These are phyloP conservation scores for Gynochthodes officinalis DNA, from an alignment of 257 asterid genomes.

Conservation along the genomic window DNA sequence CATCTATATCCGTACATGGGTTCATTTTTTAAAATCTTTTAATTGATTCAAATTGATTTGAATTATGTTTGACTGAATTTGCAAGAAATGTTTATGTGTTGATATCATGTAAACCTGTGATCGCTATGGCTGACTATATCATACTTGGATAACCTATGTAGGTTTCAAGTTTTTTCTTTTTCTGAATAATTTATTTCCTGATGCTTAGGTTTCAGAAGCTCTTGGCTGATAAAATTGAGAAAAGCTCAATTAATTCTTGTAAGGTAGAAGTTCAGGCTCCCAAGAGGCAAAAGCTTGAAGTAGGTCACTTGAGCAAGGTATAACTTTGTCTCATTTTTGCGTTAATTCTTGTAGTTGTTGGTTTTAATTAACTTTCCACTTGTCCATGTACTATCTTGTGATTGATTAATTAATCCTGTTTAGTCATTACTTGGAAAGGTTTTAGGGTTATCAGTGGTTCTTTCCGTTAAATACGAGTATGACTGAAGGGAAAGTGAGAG, in stretches of 20 bases:
- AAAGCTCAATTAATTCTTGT: constrained; percentile 37
- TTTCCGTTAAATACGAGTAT: neutral
- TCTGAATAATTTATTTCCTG: constrained; percentile 10
- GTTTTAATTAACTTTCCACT: neutral
- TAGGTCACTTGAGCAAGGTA: constrained; percentile 86
- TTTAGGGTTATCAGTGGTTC: neutral
- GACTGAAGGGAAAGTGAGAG: neutral
- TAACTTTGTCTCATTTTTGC: constrained; percentile 1
- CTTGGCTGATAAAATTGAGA: constrained; percentile 40
- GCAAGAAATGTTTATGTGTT: neutral
- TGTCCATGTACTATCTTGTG: neutral
- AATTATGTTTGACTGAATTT: neutral
- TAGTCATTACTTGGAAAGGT: neutral
- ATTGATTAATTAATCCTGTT: neutral
- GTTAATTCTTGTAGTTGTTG: constrained; percentile 3
- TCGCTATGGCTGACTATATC: neutral
- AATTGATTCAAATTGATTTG: neutral
- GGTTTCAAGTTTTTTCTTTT: neutral
- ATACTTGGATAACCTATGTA: neutral
- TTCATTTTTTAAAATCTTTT: too few species aligned
- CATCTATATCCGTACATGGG: too few species aligned
- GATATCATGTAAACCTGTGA: neutral
- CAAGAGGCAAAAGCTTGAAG: constrained; percentile 94
- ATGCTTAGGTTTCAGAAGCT: constrained; percentile 50
- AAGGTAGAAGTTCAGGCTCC: constrained; percentile 80